Conservation (phyloP, 192 early-diverging fungal genomes). For the Anaeromyces robustus region DNA sequence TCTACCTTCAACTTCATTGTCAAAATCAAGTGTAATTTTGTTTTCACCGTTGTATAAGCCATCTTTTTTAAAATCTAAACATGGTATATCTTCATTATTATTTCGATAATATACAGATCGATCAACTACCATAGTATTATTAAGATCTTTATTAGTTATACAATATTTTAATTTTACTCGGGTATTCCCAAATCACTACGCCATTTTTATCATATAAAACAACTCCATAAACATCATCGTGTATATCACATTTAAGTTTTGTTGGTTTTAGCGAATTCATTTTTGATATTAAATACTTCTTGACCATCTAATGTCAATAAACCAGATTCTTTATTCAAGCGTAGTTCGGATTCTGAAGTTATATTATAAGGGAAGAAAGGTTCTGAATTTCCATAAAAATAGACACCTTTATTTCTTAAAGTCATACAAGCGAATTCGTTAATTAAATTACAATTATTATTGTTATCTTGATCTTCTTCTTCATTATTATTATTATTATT, state of each 20-base stretch:
- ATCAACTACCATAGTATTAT: no score
- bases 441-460: background rate
- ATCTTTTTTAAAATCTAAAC: no score
- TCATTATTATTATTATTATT: no score
- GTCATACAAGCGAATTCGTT: background rate
- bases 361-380: background rate
- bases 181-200: no score
- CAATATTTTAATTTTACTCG: no score
- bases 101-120: no score
- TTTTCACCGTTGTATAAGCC: no score
- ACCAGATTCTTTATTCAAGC: background rate
- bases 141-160: no score
- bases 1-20: no score
- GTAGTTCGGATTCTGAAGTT: background rate
- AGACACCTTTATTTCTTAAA: background rate
- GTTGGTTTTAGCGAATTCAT: background rate
- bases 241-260: background rate
- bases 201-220: background rate
- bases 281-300: background rate
- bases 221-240: background rate
- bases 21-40: no score
- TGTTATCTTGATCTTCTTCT: no score
- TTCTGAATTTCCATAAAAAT: background rate
- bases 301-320: background rate
- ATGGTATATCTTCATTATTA: no score